Conservation (phyloP, 805 yeast species). For the Ogataea neopini region DNA sequence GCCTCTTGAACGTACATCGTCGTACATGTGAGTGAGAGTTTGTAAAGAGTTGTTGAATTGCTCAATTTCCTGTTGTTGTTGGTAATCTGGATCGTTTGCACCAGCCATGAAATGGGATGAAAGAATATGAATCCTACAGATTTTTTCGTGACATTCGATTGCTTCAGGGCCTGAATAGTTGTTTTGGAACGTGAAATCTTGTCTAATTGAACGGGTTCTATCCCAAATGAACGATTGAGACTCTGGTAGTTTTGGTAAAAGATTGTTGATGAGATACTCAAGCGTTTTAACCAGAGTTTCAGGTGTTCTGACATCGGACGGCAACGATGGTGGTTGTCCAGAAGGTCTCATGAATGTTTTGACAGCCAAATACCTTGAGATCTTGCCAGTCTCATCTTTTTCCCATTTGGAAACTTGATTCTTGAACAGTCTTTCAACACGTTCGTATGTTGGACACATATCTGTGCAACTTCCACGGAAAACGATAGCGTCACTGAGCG, state of each 20-base stretch:
- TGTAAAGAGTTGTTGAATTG: slow-evolving; percentile 91
- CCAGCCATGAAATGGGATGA: slow-evolving; percentile 87
- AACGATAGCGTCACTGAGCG: slow-evolving; percentile 81
- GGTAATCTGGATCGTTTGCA: slow-evolving; percentile 61
- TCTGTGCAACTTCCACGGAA: slow-evolving; percentile 88
- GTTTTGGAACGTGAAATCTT: slow-evolving; percentile 95
- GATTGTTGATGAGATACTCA: slow-evolving; percentile 65
- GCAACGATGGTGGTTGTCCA: slow-evolving; percentile 96
- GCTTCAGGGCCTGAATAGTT: slow-evolving; percentile 94
- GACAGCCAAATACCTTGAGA: slow-evolving; percentile 63
- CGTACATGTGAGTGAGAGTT: slow-evolving; percentile 83
- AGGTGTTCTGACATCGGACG: slow-evolving; percentile 97
- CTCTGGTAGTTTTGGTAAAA: slow-evolving; percentile 70
- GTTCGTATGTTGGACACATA: slow-evolving; percentile 94
- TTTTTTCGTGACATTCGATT: slow-evolving; percentile 86
- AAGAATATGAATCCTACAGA: slow-evolving; percentile 83
- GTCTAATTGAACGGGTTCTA: slow-evolving; percentile 92
- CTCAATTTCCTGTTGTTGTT: slow-evolving; percentile 93
- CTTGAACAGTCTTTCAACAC: slow-evolving; percentile 83
- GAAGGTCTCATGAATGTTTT: slow-evolving; percentile 97
- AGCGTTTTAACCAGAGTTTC: slow-evolving; percentile 64
- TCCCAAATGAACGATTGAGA: slow-evolving; percentile 95
- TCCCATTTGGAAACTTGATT: slow-evolving; percentile 83
- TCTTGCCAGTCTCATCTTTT: slow-evolving; percentile 58
- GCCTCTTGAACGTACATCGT: slow-evolving; percentile 71